A percentile compares a stretch with the other conserved stretches of the same genome.
phyloP scores from a whole-genome alignment of 495 filamentous ascomycete genomes.

The Pyrenula massariospora region DNA sequence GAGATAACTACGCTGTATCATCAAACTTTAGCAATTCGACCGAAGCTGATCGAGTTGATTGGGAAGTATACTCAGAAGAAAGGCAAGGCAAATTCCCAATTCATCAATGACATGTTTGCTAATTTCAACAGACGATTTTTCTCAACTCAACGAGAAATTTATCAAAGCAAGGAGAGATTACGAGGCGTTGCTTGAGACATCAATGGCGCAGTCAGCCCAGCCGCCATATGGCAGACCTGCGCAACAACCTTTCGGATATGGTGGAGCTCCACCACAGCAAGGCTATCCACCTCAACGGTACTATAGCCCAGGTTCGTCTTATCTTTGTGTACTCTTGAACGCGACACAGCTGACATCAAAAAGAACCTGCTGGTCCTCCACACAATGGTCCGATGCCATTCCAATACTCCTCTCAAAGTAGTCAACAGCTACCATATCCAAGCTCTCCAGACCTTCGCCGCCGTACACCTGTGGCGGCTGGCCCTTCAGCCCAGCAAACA shows the following conservation, averaged over 20 bases:
- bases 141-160: constrained; percentile 96
- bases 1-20: constrained; percentile 92
- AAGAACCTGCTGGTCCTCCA: constrained; percentile 14
- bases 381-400: constrained; percentile 13
- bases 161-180: constrained; percentile 97
- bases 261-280: constrained; percentile 28
- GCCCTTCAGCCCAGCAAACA: constrained; percentile 16
- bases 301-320: constrained; percentile 48
- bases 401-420: constrained; percentile 23
- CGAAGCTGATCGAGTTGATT: constrained; percentile 95
- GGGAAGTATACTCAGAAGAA: constrained; percentile 99
- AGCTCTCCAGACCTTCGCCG: constrained; percentile 33
- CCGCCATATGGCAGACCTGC: constrained; percentile 57
- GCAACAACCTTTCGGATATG: constrained; percentile 53
- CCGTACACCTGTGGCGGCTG: constrained; percentile 23
- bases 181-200: constrained; percentile 86
- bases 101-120: constrained; percentile 4
- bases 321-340: constrained; percentile 21
- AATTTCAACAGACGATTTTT: constrained; percentile 71
- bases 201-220: constrained; percentile 81
- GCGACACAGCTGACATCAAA: not conserved
- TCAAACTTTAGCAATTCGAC: constrained; percentile 82
- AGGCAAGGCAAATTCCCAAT: constrained; percentile 37
- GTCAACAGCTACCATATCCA: constrained; percentile 24
- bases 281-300: constrained; percentile 53